Evolutionary conservation across 2,329 filamentous ascomycete species (phyloP), one percentile per base, ranked within the genome.

Genomic region (Colletotrichum tropicale): DNA sequence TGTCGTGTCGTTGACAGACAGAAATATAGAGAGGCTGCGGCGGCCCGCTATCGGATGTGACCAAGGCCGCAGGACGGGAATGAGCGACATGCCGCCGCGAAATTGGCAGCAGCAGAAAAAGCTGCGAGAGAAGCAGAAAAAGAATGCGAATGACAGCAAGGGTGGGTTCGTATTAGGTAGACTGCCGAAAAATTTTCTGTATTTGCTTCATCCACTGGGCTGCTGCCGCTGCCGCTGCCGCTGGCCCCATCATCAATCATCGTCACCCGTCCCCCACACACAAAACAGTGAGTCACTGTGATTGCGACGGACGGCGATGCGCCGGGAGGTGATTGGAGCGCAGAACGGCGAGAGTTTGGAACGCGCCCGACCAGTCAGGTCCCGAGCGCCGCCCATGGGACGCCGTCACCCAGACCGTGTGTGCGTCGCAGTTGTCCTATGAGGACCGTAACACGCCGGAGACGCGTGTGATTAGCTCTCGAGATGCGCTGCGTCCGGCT

Each of bases 291-390:
- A 62, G 34, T 48, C 56, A 66, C 36, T 52, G 52, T 69, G 38
- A 55, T 36, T 61, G 30, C 30, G 64, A 70, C 65, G 58, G 30
- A 55, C 21, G 73, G 43, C 56, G 64, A 73, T 75, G 73, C 73
- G 73, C 73, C 73, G 58, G 38, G 24, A 70, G 38, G 73, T 52
- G 73, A 75, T 75, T 75, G 73, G 73, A 75, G 73, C 69, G 73
- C 69, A 43, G 43, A 38, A 36, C 15, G 10, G 10, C 28, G 30
- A 21, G 24, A 15, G 15, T 16, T 16, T 64, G 36, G 64, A 56
- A 67, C 70, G 73, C 68, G 72, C 61, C 73, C 24, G 36, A 55
- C 56, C 69, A 75, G 52, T 67, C 36, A 62, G 68, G 61, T 56
- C 61, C 72, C 72, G 72, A 75, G 68, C 68, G 52, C 64, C 43